Base-by-base conservation (phyloP, 768 basidiomycete species). In the Ramaria sp. region DNA sequence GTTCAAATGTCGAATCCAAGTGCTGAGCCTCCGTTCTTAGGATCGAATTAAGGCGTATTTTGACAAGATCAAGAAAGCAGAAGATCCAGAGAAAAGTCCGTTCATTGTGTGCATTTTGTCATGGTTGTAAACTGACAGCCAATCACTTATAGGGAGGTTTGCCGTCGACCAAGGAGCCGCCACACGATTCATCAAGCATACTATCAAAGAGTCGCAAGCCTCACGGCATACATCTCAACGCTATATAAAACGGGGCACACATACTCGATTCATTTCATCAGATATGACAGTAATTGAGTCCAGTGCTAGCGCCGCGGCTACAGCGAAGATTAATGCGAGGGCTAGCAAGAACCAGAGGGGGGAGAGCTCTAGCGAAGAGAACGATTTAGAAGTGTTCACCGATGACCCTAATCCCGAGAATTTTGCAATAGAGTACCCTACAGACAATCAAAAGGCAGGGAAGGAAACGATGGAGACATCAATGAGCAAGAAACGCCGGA, bases 111-210 rank as follows among this genome's bases (percentile, higher is more conserved):
- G 20, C 41, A 17, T 51, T 24, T 34, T 45, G 53, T 54, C 38
- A 33, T 39, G 12, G 39, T 38, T 47, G 33, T 43, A 55, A 45
- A 20, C 51, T 53, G 42, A 41, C 45, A 19, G 11, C 34, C 13
- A 37, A 13, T 41, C 39, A 19, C 17, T 50, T 17, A 20, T 7
- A 65, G 78, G 70, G 43, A 72, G 69, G 43, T 33, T 67, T 19
- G 70, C 68, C n/a, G 68, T 92, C 58, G 90, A 93, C 77, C 88
- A 86, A 68, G 81, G 72, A 22, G 90, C 87, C 12, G 90, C 90
- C 1, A 72, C 73, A 45, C 81, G 91, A 31, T 93, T 93, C 69
- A 92, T 93, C 68, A 87, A 84, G 68, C 78, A 87, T 66, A 87
- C 88, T 30, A 88, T 91, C 45, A 51, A 41, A 31, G 27, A 50